Percentiles rank a stretch among this genome's conserved stretches.
Evolutionary conservation across 306 rosid genomes (phyloP).

Genomic region (Hippophae rhamnoides): DNA sequence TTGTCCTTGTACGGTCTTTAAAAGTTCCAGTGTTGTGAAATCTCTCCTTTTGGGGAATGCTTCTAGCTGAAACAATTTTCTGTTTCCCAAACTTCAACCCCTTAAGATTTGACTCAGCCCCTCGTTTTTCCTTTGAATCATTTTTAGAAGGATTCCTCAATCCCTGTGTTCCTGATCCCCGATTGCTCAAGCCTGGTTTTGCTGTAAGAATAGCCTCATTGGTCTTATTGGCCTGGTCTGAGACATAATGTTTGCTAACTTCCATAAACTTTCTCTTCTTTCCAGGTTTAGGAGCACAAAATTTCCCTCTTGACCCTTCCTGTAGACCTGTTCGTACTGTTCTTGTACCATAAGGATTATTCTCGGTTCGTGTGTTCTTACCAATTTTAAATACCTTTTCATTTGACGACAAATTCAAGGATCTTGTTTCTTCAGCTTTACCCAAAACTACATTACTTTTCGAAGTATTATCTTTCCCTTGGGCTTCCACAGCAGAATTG

Average conservation of each 20-base stretch:
- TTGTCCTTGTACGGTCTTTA: conserved; percentile 20
- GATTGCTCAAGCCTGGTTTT: conserved; percentile 44
- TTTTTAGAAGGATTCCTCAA: conserved; percentile 39
- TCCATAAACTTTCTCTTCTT: conserved; percentile 95
- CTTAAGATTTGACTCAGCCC: conserved; percentile 46
- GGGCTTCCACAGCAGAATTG: conserved; percentile 35
- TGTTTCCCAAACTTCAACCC: conserved; percentile 45
- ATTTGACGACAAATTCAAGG: conserved; percentile 47
- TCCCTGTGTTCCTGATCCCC: conserved; percentile 50
- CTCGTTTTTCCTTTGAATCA: conserved; percentile 46
- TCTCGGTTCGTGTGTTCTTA: conserved; percentile 49
- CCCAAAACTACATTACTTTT: conserved; percentile 25
- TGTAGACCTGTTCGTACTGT: conserved; percentile 61
- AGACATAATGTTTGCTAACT: conserved; percentile 90
- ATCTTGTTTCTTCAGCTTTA: conserved; percentile 34
- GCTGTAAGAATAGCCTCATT: conserved; percentile 46
- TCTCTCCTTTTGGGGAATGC: conserved; percentile 25
- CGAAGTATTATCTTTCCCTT: conserved; percentile 42
- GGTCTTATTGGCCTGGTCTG: conserved; percentile 34
- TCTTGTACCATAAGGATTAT: conserved; percentile 41
- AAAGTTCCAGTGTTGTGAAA: conserved; percentile 22
- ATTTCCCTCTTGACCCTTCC: conserved; percentile 71
- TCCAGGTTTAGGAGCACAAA: conserved; percentile 94
- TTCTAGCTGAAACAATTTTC: conserved; percentile 31
- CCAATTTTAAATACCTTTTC: conserved; percentile 66